Conservation (phyloP, 208 protist genomes). For the Balamuthia mandrillaris region DNA sequence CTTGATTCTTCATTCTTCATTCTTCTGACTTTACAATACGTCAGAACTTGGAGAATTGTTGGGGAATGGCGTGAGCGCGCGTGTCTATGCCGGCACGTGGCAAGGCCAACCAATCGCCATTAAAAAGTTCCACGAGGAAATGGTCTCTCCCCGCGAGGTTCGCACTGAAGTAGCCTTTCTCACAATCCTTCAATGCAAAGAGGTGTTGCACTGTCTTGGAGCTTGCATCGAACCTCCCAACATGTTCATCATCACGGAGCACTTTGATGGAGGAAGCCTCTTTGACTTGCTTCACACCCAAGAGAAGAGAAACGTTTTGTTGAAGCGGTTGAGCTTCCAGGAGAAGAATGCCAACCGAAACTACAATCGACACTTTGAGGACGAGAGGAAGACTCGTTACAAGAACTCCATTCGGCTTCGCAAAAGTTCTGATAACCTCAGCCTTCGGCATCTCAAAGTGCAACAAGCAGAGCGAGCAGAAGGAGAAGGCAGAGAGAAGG, state of each 20-base stretch:
- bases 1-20: not conserved
- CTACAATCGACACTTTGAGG: too few relatives aligned
- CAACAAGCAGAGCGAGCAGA: too few relatives aligned
- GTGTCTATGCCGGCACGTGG: slow-evolving; percentile 1
- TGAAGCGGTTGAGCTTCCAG: too few relatives aligned
- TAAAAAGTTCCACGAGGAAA: slow-evolving; percentile 16
- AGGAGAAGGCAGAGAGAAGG: too few relatives aligned
- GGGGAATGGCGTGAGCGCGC: slow-evolving; percentile 8
- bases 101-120: not conserved
- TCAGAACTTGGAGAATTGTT: slow-evolving; percentile 6
- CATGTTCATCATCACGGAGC: slow-evolving; percentile 31
- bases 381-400: not conserved
- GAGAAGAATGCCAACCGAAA: too few relatives aligned
- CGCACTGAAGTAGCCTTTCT: slow-evolving; percentile 18
- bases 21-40: not conserved
- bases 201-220: slow-evolving; percentile 24
- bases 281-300: slow-evolving; percentile 18
- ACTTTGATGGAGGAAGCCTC: not conserved
- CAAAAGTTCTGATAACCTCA: too few relatives aligned
- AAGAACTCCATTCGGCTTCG: not conserved
- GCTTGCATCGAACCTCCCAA: not conserved
- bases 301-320: too few relatives aligned
- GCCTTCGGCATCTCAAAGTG: too few relatives aligned
- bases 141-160: not conserved
- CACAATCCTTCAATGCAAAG: not conserved